Base-by-base conservation (phyloP, 139 green algal genomes). In the Deuterostichococcus epilithicus region DNA sequence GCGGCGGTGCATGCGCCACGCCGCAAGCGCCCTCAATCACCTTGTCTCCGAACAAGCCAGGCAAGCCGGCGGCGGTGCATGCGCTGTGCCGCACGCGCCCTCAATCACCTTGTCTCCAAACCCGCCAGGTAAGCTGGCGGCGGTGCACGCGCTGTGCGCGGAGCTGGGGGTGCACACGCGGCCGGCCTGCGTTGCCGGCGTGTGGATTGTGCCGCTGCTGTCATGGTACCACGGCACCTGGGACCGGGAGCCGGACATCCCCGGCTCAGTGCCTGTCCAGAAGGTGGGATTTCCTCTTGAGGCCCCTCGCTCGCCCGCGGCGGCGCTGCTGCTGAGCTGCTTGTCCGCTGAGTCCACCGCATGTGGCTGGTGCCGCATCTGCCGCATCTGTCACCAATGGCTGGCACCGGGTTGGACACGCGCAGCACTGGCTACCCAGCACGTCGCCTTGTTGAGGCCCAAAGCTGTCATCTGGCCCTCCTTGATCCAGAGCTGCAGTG, bases 131-230 rank as follows among this genome's bases (percentile, higher is more conserved):
- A 63, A 63, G 86, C 80, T 95, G 73, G 36, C 68, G 4, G 5
- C 35, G 5, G 44, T 95, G 33, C 59, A 88, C 42, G 33, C 75
- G 22, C 20, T 91, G 30, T 94, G 91, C 79, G 38, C 75, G 13
- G 74, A 82, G 18, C 67, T 90, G 30, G 83, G 84, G 0, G 88
- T 94, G 58, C 69, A 82, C 35, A 88, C 77, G 0, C 25, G 71
- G 26, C 89, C 91, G 5, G 67, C 47, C 5, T 79, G 73, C n/a
- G 36, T 91, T 25, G 79, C 79, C 13, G 81, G 81, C 26, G 68
- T 92, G 30, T 85, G 79, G 79, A 71, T 94, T 23, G 78, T 86
- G 36, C 89, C 89, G 1, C 65, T 94, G 20, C 58, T 76, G 36
- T 81, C 76, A 15, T 88, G 84, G 84, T 88, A 88, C 72, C 76